phyloP scores from a whole-genome alignment of 108 stramenopile species.

The Nannochloropsis oceanica region DNA sequence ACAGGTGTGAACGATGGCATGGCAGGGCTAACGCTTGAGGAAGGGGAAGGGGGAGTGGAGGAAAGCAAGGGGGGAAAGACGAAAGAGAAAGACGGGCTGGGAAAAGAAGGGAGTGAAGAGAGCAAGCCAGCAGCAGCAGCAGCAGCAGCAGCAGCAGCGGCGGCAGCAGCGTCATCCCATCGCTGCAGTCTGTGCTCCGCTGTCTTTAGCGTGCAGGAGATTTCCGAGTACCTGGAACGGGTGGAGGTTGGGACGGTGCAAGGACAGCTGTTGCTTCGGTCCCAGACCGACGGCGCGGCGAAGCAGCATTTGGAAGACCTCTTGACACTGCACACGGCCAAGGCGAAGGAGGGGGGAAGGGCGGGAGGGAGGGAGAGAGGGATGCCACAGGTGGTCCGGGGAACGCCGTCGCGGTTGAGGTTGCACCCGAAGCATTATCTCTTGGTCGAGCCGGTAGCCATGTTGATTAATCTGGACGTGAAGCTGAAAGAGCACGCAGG shows the following conservation, averaged over 20 bases:
- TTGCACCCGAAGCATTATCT: background rate
- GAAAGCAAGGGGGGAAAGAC: background rate
- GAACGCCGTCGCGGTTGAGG: background rate
- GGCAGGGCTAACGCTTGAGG: background rate
- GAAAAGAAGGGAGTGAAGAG: background rate
- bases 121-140: no score
- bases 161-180: background rate
- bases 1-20: background rate
- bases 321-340: background rate
- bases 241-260: background rate
- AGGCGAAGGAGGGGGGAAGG: background rate
- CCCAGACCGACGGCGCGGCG: background rate
- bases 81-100: background rate
- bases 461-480: background rate
- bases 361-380: background rate
- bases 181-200: background rate
- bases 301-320: background rate
- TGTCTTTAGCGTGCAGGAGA: background rate
- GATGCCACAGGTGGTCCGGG: background rate
- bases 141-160: no score
- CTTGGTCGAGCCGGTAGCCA: background rate
- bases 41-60: background rate
- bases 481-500: background rate
- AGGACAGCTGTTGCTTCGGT: background rate
- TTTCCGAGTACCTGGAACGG: background rate